Conservation (phyloP, 2,329 filamentous ascomycete species). For the Aspergillus brunneoviolaceus region DNA sequence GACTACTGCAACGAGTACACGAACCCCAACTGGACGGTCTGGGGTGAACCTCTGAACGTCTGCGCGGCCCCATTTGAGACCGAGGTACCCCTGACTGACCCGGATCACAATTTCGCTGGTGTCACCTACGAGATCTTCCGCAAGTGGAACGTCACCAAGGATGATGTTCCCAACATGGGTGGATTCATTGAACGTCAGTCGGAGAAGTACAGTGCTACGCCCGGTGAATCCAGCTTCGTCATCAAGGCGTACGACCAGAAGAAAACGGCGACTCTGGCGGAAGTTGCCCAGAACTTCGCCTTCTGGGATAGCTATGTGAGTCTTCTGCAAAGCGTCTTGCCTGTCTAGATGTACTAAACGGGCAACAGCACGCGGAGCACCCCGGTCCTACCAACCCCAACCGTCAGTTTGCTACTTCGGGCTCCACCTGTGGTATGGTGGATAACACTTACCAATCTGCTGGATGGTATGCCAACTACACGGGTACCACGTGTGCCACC, state of each 20-base stretch:
- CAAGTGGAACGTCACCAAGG: slow-evolving; percentile 37
- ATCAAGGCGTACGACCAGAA: slow-evolving; percentile 40
- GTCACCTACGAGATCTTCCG: slow-evolving; percentile 40
- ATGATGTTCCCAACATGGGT: slow-evolving; percentile 39
- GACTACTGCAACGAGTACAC: slow-evolving; percentile 41
- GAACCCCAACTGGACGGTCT: slow-evolving; percentile 41
- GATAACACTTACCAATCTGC: slow-evolving; percentile 34
- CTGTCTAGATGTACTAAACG: slow-evolving; percentile 5
- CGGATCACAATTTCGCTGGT: slow-evolving; percentile 36
- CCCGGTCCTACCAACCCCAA: slow-evolving; percentile 45
- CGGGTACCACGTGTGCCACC: slow-evolving; percentile 34
- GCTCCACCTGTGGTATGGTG: slow-evolving; percentile 35
- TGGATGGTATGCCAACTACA: slow-evolving; percentile 35
- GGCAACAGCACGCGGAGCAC: slow-evolving; percentile 33
- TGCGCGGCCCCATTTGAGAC: slow-evolving; percentile 37
- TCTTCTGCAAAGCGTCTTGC: not conserved
- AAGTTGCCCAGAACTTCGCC: slow-evolving; percentile 39
- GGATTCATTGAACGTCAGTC: slow-evolving; percentile 43
- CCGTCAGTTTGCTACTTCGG: slow-evolving; percentile 41
- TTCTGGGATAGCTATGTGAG: slow-evolving; percentile 40
- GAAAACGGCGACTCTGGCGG: slow-evolving; percentile 35
- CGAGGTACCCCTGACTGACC: slow-evolving; percentile 37
- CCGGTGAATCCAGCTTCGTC: slow-evolving; percentile 37
- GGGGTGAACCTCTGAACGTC: slow-evolving; percentile 35
- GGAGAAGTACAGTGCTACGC: slow-evolving; percentile 36